Evolutionary conservation across 805 yeast genomes (phyloP), one percentile per base, ranked within the genome.

Genomic region (fission yeast (Schizosaccharomyces pombe)): DNA sequence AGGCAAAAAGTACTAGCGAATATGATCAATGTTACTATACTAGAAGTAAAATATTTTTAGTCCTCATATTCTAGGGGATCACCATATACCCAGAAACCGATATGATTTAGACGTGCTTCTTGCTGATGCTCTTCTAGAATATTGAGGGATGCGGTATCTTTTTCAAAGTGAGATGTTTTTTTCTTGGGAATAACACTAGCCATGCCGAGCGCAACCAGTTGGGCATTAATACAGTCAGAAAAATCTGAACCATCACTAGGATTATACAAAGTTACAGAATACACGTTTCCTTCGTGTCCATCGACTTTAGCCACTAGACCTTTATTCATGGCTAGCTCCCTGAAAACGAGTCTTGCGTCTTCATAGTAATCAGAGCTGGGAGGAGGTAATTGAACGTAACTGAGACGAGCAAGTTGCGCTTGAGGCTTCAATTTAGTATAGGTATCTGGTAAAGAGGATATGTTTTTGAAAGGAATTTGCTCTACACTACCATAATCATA

Each of bases 1-100:
- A n/a, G n/a, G n/a, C n/a, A n/a, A n/a, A n/a, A n/a, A n/a, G n/a
- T n/a, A n/a, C n/a, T n/a, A n/a, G n/a, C n/a, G n/a, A n/a, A n/a
- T n/a, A n/a, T n/a, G n/a, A n/a, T n/a, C n/a, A n/a, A n/a, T n/a
- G n/a, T n/a, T n/a, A n/a, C n/a, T 11, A 37, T 14, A n/a, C 6
- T 6, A 16, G 22, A 37, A 37, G 43, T n/a, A 2, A 16, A 9
- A 43, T 4, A 28, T 49, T 26, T 16, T 31, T 40, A 52, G 14
- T 52, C 43, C 54, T 59, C 61, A 32, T 59, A 61, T 29, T 58
- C 61, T 3, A 58, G 56, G 19, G 55, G 64, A 54, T 73, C 79
- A 62, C 75, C 81, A 60, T 75, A 63, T 28, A 67, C 66, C 95
- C 95, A 85, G 4, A 84, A 54, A n/a, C 94, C 94, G 59, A 72